Percentiles rank a stretch among this genome's conserved stretches.
Conservation (phyloP, 345 rosid species). For the Bruguiera parviflora region DNA sequence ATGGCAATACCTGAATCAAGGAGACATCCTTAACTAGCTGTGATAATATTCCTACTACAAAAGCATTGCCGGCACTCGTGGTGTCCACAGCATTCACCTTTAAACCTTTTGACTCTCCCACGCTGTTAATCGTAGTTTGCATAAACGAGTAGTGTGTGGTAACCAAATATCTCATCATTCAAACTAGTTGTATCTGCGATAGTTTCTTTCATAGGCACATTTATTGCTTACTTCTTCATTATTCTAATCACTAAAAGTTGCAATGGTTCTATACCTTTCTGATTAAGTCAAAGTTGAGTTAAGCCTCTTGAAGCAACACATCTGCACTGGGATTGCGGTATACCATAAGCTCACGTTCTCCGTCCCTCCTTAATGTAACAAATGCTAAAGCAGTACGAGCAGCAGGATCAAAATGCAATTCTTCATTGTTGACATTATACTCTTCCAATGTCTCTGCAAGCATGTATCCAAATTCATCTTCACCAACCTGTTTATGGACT, state of each 20-base stretch:
- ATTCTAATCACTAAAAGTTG: background rate
- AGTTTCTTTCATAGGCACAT: background rate
- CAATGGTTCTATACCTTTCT: constrained; percentile 49
- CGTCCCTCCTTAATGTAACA: constrained; percentile 76
- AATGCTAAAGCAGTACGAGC: constrained; percentile 96
- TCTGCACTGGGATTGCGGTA: constrained; percentile 98
- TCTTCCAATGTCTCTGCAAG: constrained; percentile 76
- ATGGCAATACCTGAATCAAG: constrained; percentile 59
- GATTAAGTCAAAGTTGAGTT: constrained; percentile 77
- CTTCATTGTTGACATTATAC: constrained; percentile 75
- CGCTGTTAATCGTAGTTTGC: background rate
- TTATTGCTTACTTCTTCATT: background rate
- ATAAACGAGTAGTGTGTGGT: too few species aligned
- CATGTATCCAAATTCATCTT: constrained; percentile 98
- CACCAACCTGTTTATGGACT: constrained; percentile 66
- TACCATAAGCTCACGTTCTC: constrained; percentile 97
- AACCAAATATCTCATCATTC: background rate
- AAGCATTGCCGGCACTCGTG: constrained; percentile 97
- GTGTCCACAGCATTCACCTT: constrained; percentile 85
- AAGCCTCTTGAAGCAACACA: constrained; percentile 75
- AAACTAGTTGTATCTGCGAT: background rate
- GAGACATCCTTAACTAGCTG: constrained; percentile 66
- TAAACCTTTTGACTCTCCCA: constrained; percentile 72
- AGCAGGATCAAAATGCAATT: constrained; percentile 82
- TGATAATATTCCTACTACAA: constrained; percentile 72